Evolutionary conservation across 768 basidiomycete species (phyloP).

Genomic region (Termitomyces sp.): DNA sequence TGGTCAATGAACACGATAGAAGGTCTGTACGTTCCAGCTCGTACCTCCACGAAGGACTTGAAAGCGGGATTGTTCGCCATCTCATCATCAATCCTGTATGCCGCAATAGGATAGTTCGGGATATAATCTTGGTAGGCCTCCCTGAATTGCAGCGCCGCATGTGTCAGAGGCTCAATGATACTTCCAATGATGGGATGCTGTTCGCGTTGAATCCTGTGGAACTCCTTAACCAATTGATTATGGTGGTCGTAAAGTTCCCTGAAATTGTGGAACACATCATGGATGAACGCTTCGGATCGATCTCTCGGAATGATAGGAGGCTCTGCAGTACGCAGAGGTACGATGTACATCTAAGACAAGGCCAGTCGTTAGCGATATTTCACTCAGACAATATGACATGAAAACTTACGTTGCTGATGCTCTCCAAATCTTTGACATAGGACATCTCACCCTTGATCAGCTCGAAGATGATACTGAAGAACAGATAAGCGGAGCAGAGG

Average conservation of each 20-base stretch:
- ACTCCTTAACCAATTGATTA: constrained; percentile 68
- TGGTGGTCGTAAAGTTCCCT: constrained; percentile 75
- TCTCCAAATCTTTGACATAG: constrained; percentile 90
- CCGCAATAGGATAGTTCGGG: constrained; percentile 90
- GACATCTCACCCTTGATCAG: constrained; percentile 95
- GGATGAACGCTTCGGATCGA: constrained; percentile 71
- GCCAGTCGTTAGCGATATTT: background rate
- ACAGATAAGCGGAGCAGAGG: constrained; percentile 15
- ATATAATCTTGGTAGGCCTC: constrained; percentile 93
- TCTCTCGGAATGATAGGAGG: constrained; percentile 78
- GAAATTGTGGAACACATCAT: constrained; percentile 90
- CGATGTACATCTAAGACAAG: constrained; percentile 69
- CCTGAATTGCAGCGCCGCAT: constrained; percentile 90
- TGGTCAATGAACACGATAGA: constrained; percentile 23
- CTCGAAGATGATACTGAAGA: constrained; percentile 82
- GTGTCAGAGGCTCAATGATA: constrained; percentile 81
- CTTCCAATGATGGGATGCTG: constrained; percentile 78
- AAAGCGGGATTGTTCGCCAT: constrained; percentile 80
- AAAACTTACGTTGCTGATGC: constrained; percentile 66
- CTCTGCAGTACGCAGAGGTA: constrained; percentile 66
- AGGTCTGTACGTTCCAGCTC: too few relatives aligned
- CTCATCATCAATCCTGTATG: constrained; percentile 85
- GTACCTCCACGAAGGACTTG: constrained; percentile 77
- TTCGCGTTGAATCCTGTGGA: constrained; percentile 87
- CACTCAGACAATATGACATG: background rate